phyloP scores from a whole-genome alignment of 164 flowering plant genomes.

The Berberis vulgaris region DNA sequence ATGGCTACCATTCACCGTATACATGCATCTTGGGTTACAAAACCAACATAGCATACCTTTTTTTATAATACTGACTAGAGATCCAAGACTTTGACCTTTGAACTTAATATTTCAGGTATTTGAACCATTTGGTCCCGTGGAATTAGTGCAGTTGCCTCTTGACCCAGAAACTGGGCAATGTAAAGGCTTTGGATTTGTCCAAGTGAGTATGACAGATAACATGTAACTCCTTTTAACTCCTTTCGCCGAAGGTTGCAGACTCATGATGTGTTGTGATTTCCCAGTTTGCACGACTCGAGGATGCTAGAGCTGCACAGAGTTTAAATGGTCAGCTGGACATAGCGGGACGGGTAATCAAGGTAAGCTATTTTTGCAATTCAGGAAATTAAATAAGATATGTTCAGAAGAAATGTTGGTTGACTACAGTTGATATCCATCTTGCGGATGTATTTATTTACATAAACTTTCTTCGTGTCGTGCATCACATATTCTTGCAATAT shows the following conservation, averaged over 20 bases:
- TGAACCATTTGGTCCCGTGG: slow-evolving; percentile 95
- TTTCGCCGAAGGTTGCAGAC: neutral
- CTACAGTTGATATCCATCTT: too few relatives aligned
- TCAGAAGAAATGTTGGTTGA: too few relatives aligned
- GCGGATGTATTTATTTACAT: too few relatives aligned
- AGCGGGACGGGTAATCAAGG: slow-evolving; percentile 82
- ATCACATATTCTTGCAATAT: neutral
- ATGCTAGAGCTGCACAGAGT: slow-evolving; percentile 84
- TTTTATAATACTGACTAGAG: neutral
- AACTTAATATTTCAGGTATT: slow-evolving; percentile 45
- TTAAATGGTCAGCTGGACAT: slow-evolving; percentile 83
- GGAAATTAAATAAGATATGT: neutral
- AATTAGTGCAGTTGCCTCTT: slow-evolving; percentile 88
- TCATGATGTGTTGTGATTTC: slow-evolving; percentile 10
- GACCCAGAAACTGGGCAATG: slow-evolving; percentile 94
- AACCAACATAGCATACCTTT: too few relatives aligned
- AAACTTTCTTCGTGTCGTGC: neutral
- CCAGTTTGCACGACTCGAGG: slow-evolving; percentile 92
- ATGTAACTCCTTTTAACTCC: neutral
- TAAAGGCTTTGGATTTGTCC: slow-evolving; percentile 96
- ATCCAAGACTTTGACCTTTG: neutral
- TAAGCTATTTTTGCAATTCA: slow-evolving; percentile 9
- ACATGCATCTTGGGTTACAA: too few relatives aligned
- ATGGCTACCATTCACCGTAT: too few relatives aligned
- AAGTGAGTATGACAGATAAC: slow-evolving; percentile 33